phyloP scores from a whole-genome alignment of 352 stramenopile species.

The Thraustochytrium sp. region DNA sequence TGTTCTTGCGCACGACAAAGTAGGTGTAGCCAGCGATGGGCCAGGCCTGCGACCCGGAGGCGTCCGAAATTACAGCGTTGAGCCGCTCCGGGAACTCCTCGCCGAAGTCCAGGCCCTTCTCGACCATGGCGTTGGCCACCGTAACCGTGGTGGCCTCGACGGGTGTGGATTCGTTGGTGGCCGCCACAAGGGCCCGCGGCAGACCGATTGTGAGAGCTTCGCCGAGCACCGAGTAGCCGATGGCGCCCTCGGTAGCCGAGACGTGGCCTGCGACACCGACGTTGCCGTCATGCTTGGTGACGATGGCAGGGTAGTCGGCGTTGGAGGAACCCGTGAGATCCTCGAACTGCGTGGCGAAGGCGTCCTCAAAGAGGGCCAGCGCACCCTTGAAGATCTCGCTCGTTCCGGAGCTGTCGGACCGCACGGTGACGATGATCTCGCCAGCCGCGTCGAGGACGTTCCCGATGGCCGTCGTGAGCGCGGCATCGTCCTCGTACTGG shows the following conservation, averaged over 20 bases:
- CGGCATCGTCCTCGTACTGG: not conserved
- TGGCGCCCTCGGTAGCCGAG: not conserved
- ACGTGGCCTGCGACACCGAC: constrained; percentile 12
- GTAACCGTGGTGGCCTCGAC: constrained; percentile 19
- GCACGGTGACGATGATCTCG: constrained; percentile 40
- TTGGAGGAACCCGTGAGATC: not conserved
- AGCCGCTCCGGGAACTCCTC: not conserved
- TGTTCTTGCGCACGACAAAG: constrained; percentile 48
- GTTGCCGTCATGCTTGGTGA: constrained; percentile 19
- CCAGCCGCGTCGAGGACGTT: not conserved
- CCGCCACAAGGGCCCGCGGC: not conserved
- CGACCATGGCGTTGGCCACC: constrained; percentile 35
- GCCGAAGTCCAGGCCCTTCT: constrained; percentile 32
- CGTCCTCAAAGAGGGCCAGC: constrained; percentile 15
- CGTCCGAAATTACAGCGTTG: constrained; percentile 24
- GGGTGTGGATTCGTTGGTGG: not conserved
- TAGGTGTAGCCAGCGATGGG: constrained; percentile 48
- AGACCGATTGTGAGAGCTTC: constrained; percentile 42
- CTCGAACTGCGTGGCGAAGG: constrained; percentile 24
- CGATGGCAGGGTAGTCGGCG: constrained; percentile 11
- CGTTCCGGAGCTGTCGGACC: constrained; percentile 43
- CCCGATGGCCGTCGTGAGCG: not conserved
- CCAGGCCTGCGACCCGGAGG: constrained; percentile 25
- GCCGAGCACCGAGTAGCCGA: constrained; percentile 45
- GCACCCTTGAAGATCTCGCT: constrained; percentile 46